Base-by-base conservation (phyloP, 1,284 basidiomycete species). In the Waitea zeae region DNA sequence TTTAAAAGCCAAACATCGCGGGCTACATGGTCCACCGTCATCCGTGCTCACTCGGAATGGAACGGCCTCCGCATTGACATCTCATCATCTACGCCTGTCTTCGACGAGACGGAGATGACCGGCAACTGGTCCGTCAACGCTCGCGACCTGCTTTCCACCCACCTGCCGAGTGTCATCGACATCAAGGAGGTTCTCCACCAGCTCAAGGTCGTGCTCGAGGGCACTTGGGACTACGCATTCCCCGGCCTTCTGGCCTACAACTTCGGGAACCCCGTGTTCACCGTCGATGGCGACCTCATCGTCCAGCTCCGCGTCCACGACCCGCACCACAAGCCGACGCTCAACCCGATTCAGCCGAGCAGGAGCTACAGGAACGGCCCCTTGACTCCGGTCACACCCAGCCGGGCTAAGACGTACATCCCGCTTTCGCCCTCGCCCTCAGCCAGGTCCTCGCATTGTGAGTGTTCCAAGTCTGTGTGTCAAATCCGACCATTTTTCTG, bases 261-360 rank as follows among this genome's bases (percentile, higher is more conserved):
- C 17, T 43, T 55, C 27, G 39, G 46, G 7, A 50, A 48, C 37
- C 54, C 54, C 3, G 46, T 47, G n/a, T 54, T 55, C 45, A 52
- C 49, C 42, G 20, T 29, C 18, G 36, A 43, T 17, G 53, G 53
- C 4, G 52, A 56, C 34, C 39, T 56, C 3, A 37, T 56, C 11
- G 51, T 56, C 38, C 51, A 55, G 41, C 44, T 54, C 12, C 7
- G 20, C 6, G 7, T 12, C 17, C 19, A 33, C 20, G 31, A 26
- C 22, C 22, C 22, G 22, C n/a, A 7, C 7, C 7, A 7, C 22
- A 26, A 26, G 22, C 22, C 22, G 7, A 7, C 22, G 22, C 22
- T n/a, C n/a, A n/a, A n/a, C n/a, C n/a, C n/a, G n/a, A n/a, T n/a
- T n/a, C n/a, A n/a, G n/a, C n/a, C n/a, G n/a, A n/a, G n/a, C n/a